Conservation (phyloP, 768 basidiomycete species). For the Hygrocybe punicea region DNA sequence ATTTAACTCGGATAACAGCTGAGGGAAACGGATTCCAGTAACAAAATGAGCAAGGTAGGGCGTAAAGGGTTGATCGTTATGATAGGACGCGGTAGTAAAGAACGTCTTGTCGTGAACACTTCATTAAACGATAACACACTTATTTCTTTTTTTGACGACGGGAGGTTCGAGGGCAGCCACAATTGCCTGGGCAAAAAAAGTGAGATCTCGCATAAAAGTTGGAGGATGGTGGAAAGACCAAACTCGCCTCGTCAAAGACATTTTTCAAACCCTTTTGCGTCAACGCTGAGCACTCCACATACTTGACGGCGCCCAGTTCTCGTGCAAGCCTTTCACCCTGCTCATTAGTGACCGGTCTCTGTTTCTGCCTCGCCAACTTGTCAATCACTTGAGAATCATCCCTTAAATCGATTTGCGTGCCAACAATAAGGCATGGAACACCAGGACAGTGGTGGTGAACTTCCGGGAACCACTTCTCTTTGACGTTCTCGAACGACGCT, state of each 20-base stretch:
- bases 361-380: constrained; percentile 95
- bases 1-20: constrained; percentile 41
- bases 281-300: constrained; percentile 97
- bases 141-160: constrained; percentile 72
- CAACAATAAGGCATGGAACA: constrained; percentile 97
- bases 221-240: constrained; percentile 8
- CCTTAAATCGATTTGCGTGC: constrained; percentile 95
- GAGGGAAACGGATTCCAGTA: constrained; percentile 11
- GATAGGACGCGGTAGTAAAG: constrained; percentile 36
- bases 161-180: constrained; percentile 98
- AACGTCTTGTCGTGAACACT: constrained; percentile 41
- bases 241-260: constrained; percentile 97
- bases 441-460: constrained; percentile 99
- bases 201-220: constrained; percentile 7
- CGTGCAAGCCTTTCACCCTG: constrained; percentile 93
- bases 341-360: constrained; percentile 83
- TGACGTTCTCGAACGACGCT: constrained; percentile 99
- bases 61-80: constrained; percentile 1
- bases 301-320: constrained; percentile 97
- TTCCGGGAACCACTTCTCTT: constrained; percentile 99
- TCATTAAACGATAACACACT: constrained; percentile 82
- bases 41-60: constrained; percentile 18
- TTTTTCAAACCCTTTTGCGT: constrained; percentile 99
- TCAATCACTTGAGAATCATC: constrained; percentile 91
- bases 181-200: constrained; percentile 64